Conservation (phyloP, 2,329 filamentous ascomycete genomes). For the Ophiostoma himal-ulmi region DNA sequence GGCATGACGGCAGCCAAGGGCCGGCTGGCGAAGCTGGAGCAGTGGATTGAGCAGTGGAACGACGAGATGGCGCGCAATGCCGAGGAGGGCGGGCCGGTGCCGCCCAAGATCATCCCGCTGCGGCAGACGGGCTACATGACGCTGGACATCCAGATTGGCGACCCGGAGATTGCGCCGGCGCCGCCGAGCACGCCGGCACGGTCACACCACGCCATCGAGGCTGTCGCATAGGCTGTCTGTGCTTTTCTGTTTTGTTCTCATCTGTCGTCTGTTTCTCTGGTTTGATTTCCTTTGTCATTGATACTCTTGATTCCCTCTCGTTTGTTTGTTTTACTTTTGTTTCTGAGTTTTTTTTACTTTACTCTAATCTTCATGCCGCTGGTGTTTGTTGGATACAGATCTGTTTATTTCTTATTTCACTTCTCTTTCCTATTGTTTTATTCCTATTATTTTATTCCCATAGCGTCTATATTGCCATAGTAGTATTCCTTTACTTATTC, state of each 20-base stretch:
- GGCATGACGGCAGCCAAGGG: slow-evolving; percentile 71
- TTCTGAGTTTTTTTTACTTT: background rate
- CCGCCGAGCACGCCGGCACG: slow-evolving; percentile 26
- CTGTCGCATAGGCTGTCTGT: slow-evolving; percentile 9
- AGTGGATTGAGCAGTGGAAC: slow-evolving; percentile 87
- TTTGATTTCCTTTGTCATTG: background rate
- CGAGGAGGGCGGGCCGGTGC: slow-evolving; percentile 22
- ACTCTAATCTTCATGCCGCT: background rate
- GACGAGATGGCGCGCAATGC: slow-evolving; percentile 48
- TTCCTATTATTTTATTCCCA: background rate
- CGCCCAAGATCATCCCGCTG: slow-evolving; percentile 28
- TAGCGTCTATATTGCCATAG: background rate
- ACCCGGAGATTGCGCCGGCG: slow-evolving; percentile 28
- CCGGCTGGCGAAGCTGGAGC: slow-evolving; percentile 63
- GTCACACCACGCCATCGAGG: slow-evolving; percentile 20
- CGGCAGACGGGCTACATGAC: slow-evolving; percentile 30
- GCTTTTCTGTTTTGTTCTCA: slow-evolving; percentile 2
- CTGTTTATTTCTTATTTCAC: background rate
- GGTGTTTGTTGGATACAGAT: slow-evolving; percentile 13
- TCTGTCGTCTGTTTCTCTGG: background rate
- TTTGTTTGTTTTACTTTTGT: background rate
- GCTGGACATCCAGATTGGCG: slow-evolving; percentile 29
- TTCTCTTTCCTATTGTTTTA: background rate
- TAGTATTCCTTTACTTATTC: background rate
- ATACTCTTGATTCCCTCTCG: slow-evolving; percentile 13